Evolutionary conservation across 2,329 filamentous ascomycete genomes (phyloP), one percentile per base, ranked within the genome.

Genomic region (Fusarium goolgardi): DNA sequence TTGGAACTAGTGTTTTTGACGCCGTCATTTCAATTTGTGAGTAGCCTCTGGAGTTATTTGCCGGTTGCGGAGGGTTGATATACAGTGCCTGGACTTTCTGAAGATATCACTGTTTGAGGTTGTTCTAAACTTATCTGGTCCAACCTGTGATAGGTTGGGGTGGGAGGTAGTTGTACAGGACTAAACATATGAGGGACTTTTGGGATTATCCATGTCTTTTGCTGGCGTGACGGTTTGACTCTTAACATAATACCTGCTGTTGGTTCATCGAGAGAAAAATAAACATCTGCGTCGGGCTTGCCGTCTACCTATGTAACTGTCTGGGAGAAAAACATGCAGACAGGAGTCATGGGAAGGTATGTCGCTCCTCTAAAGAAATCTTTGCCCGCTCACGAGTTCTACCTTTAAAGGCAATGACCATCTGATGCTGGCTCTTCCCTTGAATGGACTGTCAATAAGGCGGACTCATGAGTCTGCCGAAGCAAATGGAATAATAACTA

Each of bases 261-360:
- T 50, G 46, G 18, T 39, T 39, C 23, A 18, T 21, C 23, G 25
- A 34, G 20, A 20, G 27, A 50, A 16, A 27, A 43, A 21, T 41
- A 41, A 46, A 40, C 51, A 41, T 60, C 29, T 66, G 52, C n/a
- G 37, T 69, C 65, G 61, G 61, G 29, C 56, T 65, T 55, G 51
- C 65, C 65, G 61, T 63, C 54, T 40, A 20, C 23, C 23, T 51
- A 46, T 50, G 46, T 50, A 50, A 53, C 55, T 43, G 39, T 46
- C 34, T 64, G 46, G 6, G 13, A 53, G 39, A 23, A 41, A 16
- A 25, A 34, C n/a, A 39, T 68, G 65, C 51, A 6, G 23, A 23
- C 23, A 55, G 41, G 35, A 69, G 52, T 40, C 41, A 45, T 63
- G 52, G 65, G 46, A 29, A 61, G 44, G 41, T 55, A 29, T 29